Conservation (phyloP, 371 early-diverging fungal genomes). For the Umbelopsis sp. region DNA sequence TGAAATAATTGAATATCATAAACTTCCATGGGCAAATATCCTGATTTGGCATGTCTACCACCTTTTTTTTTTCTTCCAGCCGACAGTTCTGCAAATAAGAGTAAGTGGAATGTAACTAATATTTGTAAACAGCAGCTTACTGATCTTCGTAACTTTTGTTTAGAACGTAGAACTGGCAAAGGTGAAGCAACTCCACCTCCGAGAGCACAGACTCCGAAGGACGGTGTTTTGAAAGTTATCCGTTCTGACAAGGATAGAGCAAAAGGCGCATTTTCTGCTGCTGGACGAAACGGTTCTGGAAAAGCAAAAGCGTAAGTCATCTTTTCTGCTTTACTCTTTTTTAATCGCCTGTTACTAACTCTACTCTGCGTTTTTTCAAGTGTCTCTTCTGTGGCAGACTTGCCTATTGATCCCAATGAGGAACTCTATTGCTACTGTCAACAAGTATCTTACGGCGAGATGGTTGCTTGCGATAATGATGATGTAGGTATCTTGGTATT, state of each 20-base stretch:
- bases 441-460: slow-evolving; percentile 95
- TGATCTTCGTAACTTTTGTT: neutral
- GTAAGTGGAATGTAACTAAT: neutral
- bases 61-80: neutral
- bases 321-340: neutral
- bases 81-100: slow-evolving; percentile 9
- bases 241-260: slow-evolving; percentile 27
- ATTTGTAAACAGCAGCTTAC: neutral
- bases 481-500: slow-evolving; percentile 60
- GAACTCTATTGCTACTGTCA: slow-evolving; percentile 94
- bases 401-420: slow-evolving; percentile 94
- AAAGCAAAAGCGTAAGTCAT: slow-evolving; percentile 32
- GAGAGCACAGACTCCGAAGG: slow-evolving; percentile 37
- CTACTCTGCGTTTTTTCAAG: no score
- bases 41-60: neutral
- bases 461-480: slow-evolving; percentile 95
- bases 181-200: slow-evolving; percentile 30
- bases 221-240: slow-evolving; percentile 22
- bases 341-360: neutral
- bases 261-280: slow-evolving; percentile 31
- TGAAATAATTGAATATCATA: neutral
- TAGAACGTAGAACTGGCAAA: slow-evolving; percentile 30
- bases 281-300: slow-evolving; percentile 29
- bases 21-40: neutral
- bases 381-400: slow-evolving; percentile 45